Conservation (phyloP, 768 basidiomycete species). For the Leccinum variicolor region DNA sequence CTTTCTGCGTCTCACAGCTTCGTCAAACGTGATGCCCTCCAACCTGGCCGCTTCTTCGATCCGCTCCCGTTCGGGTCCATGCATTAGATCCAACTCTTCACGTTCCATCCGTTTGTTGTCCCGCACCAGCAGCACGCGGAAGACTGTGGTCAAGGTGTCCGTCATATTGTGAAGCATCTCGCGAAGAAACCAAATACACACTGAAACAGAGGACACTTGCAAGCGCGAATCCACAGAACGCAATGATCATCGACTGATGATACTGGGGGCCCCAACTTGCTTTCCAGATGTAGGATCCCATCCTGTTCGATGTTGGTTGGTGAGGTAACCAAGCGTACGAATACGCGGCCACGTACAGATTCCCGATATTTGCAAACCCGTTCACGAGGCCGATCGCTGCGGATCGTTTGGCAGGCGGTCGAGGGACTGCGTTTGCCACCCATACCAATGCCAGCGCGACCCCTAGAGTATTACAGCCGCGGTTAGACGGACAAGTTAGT, state of each 20-base stretch:
- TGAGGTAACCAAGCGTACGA: background rate
- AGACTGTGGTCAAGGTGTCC: slow-evolving; percentile 27
- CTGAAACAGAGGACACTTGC: slow-evolving; percentile 35
- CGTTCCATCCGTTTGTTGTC: slow-evolving; percentile 50
- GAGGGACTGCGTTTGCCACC: slow-evolving; percentile 58
- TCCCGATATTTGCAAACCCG: slow-evolving; percentile 56
- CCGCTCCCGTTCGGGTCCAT: slow-evolving; percentile 44
- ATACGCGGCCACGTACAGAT: slow-evolving; percentile 39
- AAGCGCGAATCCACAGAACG: slow-evolving; percentile 33
- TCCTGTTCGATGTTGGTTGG: slow-evolving; percentile 32
- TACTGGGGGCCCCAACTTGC: slow-evolving; percentile 57
- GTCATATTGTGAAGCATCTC: background rate
- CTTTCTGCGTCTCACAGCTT: slow-evolving; percentile 54
- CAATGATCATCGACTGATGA: slow-evolving; percentile 60
- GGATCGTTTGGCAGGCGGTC: slow-evolving; percentile 52
- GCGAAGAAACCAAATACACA: slow-evolving; percentile 15
- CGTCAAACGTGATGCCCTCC: slow-evolving; percentile 58
- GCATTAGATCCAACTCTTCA: slow-evolving; percentile 44
- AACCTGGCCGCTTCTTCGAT: slow-evolving; percentile 56
- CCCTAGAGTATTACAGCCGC: slow-evolving; percentile 23
- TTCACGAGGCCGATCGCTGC: slow-evolving; percentile 64
- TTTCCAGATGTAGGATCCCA: slow-evolving; percentile 63
- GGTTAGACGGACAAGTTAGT: background rate
- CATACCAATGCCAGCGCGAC: slow-evolving; percentile 51
- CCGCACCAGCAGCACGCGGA: slow-evolving; percentile 40